Base-by-base conservation (phyloP, 1,284 basidiomycete species). In the Lentinula novae-zelandiae region DNA sequence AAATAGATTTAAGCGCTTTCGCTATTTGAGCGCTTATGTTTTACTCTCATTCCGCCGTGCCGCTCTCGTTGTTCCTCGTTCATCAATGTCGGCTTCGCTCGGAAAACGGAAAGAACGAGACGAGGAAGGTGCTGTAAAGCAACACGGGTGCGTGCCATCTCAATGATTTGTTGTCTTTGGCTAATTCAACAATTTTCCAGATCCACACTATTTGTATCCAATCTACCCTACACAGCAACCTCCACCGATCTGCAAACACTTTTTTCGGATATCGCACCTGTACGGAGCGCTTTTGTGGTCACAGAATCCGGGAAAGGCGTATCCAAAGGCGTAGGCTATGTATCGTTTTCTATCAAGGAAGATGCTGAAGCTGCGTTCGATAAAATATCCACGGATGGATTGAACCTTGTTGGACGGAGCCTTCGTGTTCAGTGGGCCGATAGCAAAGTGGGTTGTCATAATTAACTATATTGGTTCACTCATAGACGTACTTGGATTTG, bases 301-400 rank as follows among this genome's bases (percentile, higher is more conserved):
- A 86, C 88, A 3, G 89, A 93, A 64, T 84, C 83, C 52, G 87
- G 85, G 49, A 86, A 89, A 0, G 90, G 92, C 42, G 82, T 88
- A 34, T 96, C 94, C 3, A 98, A 98, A 72, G 97, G 96, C 67
- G 95, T 98, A n/a, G 96, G 96, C 63, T 99, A 98, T 73, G 94
- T 98, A 63, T 90, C 94, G 0, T 99, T 96, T 75, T 88, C 95
- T 1, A 82, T 95, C 64, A 84, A 82, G 60, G 92, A 97, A 68
- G 97, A 99, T 76, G 97, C 96, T 3, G 83, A 91, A 70, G 75
- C 80, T 53, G 90, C 92, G 2, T 82, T 90, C 61, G 81, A 86
- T 46, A 82, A 83, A 58, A 79, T 88, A 52, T 74, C 77, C 10
- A 76, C 74, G 71, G 84, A 83, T 64, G 84, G 81, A 2, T 75